Conservation (phyloP, 2,329 filamentous ascomycete species). For the Colletotrichum sp. region DNA sequence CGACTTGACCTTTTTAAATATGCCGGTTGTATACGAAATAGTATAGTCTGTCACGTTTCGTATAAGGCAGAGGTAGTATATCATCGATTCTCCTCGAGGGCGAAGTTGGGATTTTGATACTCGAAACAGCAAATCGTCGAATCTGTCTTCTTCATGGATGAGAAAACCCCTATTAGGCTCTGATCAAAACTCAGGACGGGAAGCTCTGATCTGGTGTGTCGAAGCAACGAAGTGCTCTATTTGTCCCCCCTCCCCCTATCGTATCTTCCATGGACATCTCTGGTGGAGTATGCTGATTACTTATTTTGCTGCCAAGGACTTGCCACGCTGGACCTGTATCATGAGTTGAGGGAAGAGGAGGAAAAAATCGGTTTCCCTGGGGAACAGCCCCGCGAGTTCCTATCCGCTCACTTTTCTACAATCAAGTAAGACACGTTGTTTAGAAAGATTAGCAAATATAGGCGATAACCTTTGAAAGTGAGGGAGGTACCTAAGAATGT, state of each 20-base stretch:
- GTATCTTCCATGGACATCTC: neutral
- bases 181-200: neutral
- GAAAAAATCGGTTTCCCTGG: too few relatives aligned
- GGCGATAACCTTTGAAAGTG: too few relatives aligned
- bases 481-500: too few relatives aligned
- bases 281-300: neutral
- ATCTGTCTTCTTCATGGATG: neutral
- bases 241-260: too few relatives aligned
- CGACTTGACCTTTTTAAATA: neutral
- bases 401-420: too few relatives aligned
- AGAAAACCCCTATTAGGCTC: neutral
- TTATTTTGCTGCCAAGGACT: neutral
- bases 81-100: neutral
- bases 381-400: too few relatives aligned
- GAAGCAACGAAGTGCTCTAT: neutral
- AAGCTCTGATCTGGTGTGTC: neutral
- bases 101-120: neutral
- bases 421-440: too few relatives aligned
- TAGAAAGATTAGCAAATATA: too few relatives aligned
- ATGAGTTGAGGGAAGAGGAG: too few relatives aligned
- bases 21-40: neutral
- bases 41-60: neutral
- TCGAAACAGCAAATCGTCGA: neutral
- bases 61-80: neutral
- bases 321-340: accelerated